phyloP scores from a whole-genome alignment of 2,329 filamentous ascomycete species.

The Fragosphaeria purpurea region DNA sequence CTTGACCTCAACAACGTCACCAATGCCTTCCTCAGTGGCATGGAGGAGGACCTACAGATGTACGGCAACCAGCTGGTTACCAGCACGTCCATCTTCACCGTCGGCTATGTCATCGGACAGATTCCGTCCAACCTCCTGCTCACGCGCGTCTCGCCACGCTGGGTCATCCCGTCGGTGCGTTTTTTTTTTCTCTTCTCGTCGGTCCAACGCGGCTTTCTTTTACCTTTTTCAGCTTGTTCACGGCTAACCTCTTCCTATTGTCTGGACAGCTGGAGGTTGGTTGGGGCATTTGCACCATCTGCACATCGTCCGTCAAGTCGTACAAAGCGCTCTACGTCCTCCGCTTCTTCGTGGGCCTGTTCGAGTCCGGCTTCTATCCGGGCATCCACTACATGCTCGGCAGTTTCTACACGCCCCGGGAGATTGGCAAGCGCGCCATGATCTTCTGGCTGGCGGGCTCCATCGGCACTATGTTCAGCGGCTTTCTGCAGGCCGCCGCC shows the following conservation, averaged over 20 bases:
- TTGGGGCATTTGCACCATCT: constrained; percentile 18
- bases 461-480: constrained; percentile 29
- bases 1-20: constrained; percentile 31
- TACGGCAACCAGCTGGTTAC: constrained; percentile 29
- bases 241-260: too few relatives aligned
- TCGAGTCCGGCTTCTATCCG: constrained; percentile 42
- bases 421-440: constrained; percentile 52
- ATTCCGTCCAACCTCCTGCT: constrained; percentile 17
- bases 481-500: constrained; percentile 35
- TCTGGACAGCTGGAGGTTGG: constrained; percentile 16
- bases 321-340: constrained; percentile 31
- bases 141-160: constrained; percentile 19
- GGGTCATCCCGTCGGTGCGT: constrained; percentile 17
- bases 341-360: constrained; percentile 43
- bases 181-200: too few relatives aligned
- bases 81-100: constrained; percentile 22
- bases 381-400: constrained; percentile 39
- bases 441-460: constrained; percentile 54
- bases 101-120: constrained; percentile 18
- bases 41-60: constrained; percentile 36
- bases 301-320: constrained; percentile 15
- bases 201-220: too few relatives aligned
- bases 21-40: constrained; percentile 39
- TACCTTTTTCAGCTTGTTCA: too few relatives aligned
- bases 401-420: constrained; percentile 49